Evolutionary conservation across 805 yeast genomes (phyloP).

Genomic region (Clavispora phyllophila): DNA sequence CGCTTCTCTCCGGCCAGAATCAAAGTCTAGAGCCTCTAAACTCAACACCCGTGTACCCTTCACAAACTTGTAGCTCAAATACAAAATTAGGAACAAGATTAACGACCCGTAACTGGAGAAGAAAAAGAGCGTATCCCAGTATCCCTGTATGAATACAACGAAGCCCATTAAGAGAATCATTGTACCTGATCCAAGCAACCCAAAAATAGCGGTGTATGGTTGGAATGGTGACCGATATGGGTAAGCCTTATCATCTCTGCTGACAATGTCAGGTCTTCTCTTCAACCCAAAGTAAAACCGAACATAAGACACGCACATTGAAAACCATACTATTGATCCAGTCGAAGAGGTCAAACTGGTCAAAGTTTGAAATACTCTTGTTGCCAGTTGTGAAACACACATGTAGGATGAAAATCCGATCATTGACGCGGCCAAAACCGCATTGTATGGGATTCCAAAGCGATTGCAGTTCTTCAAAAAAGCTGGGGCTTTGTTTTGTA

Average conservation of each 20-base stretch:
- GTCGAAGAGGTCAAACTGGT: constrained; percentile 67
- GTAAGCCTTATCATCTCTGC: constrained; percentile 56
- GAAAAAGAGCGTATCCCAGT: constrained; percentile 59
- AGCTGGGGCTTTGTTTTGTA: constrained; percentile 56
- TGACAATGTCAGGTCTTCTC: constrained; percentile 57
- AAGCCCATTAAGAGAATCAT: constrained; percentile 58
- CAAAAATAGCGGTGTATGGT: constrained; percentile 63
- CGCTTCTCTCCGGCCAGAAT: constrained; percentile 78
- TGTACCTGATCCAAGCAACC: constrained; percentile 48
- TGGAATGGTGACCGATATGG: constrained; percentile 69
- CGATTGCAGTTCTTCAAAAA: constrained; percentile 55
- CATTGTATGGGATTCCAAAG: constrained; percentile 66
- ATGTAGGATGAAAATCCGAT: constrained; percentile 60
- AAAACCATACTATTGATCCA: constrained; percentile 76
- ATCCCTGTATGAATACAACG: constrained; percentile 50
- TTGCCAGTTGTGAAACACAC: constrained; percentile 53
- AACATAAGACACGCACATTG: constrained; percentile 60
- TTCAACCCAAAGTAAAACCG: constrained; percentile 61
- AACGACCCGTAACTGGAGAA: constrained; percentile 63
- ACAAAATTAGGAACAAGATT: constrained; percentile 47
- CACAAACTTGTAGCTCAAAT: constrained; percentile 50
- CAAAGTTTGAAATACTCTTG: constrained; percentile 60
- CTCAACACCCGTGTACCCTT: constrained; percentile 63
- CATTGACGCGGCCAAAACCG: constrained; percentile 59
- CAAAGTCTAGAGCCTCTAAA: constrained; percentile 72